phyloP scores from a whole-genome alignment of 345 rosid species.

The Boechera retrofracta region DNA sequence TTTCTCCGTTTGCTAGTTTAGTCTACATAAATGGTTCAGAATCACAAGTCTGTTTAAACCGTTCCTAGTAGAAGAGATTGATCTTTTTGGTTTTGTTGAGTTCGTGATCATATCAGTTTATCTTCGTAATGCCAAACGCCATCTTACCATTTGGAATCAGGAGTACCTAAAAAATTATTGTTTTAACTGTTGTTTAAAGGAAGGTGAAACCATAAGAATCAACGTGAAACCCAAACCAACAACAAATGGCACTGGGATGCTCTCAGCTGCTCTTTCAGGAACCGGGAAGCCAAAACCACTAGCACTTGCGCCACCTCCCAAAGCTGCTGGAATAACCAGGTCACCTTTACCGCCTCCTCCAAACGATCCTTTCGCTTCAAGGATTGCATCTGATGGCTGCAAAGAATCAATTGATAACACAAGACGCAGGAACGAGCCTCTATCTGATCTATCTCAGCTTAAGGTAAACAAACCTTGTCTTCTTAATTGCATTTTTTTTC shows the following conservation, averaged over 20 bases:
- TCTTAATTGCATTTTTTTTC: not conserved
- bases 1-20: too few relatives aligned
- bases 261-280: conserved; percentile 79
- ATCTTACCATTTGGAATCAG: not conserved
- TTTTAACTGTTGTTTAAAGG: conserved; percentile 50
- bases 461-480: conserved; percentile 56
- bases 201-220: conserved; percentile 97
- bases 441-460: conserved; percentile 75
- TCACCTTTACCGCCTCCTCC: conserved; percentile 96
- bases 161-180: not conserved
- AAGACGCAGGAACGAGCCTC: conserved; percentile 55
- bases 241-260: conserved; percentile 90
- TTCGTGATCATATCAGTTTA: too few relatives aligned
- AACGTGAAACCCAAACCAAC: conserved; percentile 88
- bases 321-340: conserved; percentile 60
- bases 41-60: too few relatives aligned
- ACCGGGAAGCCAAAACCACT: conserved; percentile 64
- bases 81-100: too few relatives aligned
- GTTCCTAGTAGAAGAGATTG: too few relatives aligned
- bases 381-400: conserved; percentile 49
- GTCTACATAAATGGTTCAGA: too few relatives aligned
- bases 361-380: conserved; percentile 73
- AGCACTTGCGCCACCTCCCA: conserved; percentile 86
- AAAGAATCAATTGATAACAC: conserved; percentile 47
- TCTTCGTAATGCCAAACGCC: too few relatives aligned